A percentile compares a stretch with the other conserved stretches of the same genome.
Conservation (phyloP, 352 stramenopile species). For the Globisporangium mamillatum region DNA sequence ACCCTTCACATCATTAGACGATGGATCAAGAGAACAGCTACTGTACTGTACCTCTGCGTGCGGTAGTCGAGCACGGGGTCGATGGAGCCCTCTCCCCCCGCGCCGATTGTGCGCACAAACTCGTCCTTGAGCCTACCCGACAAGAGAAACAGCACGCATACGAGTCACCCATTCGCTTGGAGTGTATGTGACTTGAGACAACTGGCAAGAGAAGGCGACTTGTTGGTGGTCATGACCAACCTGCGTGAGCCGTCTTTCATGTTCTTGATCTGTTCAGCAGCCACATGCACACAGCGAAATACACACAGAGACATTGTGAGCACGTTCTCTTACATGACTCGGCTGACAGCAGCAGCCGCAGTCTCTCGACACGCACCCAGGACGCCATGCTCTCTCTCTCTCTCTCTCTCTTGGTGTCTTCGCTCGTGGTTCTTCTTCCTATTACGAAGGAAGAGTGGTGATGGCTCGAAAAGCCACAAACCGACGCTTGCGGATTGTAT, state of each 20-base stretch:
- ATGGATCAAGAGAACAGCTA: background rate
- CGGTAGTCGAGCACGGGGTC: constrained; percentile 68
- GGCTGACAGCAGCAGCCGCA: background rate
- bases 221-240: constrained; percentile 18
- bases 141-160: background rate
- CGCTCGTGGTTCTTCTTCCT: background rate
- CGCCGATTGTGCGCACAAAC: constrained; percentile 57
- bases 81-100: constrained; percentile 43
- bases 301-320: background rate
- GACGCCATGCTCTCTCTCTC: constrained; percentile 29
- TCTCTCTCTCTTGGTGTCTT: background rate
- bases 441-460: background rate
- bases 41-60: constrained; percentile 41
- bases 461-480: constrained; percentile 3
- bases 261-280: constrained; percentile 47
- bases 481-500: background rate
- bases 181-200: too few species aligned
- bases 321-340: background rate
- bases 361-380: constrained; percentile 24
- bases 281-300: background rate
- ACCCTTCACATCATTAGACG: background rate
- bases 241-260: constrained; percentile 75
- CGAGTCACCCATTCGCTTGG: background rate
- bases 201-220: background rate
- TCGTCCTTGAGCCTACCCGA: constrained; percentile 62